Percentiles rank a stretch among this genome's conserved stretches.
These are phyloP conservation scores for Lentinula sp. DNA, from an alignment of 768 basidiomycete species.

Conservation along the genomic window DNA sequence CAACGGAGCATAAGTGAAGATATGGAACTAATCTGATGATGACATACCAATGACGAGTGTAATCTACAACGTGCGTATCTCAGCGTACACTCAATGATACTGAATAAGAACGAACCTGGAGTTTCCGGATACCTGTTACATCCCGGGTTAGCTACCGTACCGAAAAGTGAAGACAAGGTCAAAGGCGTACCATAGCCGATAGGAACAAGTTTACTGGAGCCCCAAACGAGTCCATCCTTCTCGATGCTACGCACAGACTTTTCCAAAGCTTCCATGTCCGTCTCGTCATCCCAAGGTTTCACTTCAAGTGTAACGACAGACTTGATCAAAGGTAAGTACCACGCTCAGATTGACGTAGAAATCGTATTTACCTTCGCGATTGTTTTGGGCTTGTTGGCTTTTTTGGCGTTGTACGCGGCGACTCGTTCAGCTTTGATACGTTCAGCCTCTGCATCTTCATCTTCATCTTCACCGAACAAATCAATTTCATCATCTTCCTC, in stretches of 20 bases:
- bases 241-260: slow-evolving; percentile 77
- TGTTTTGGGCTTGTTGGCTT: slow-evolving; percentile 85
- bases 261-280: slow-evolving; percentile 90
- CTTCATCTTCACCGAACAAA: slow-evolving; percentile 67
- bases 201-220: slow-evolving; percentile 85
- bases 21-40: background rate
- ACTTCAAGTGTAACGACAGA: slow-evolving; percentile 98
- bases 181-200: slow-evolving; percentile 62
- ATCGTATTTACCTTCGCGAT: slow-evolving; percentile 63
- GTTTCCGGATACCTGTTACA: slow-evolving; percentile 73
- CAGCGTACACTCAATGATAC: slow-evolving; percentile 27
- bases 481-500: slow-evolving; percentile 78
- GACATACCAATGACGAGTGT: slow-evolving; percentile 51
- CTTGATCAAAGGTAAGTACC: slow-evolving; percentile 30
- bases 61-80: slow-evolving; percentile 24
- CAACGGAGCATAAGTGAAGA: background rate
- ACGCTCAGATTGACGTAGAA: slow-evolving; percentile 6
- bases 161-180: background rate
- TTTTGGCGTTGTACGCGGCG: slow-evolving; percentile 89
- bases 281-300: slow-evolving; percentile 99
- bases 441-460: slow-evolving; percentile 82
- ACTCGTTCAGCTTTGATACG: slow-evolving; percentile 87
- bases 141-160: background rate
- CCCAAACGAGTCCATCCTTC: slow-evolving; percentile 93
- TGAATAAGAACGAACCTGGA: slow-evolving; percentile 54